A percentile compares a stretch with the other conserved stretches of the same genome.
phyloP scores from a whole-genome alignment of 345 rosid genomes.

The Salix brachista region DNA sequence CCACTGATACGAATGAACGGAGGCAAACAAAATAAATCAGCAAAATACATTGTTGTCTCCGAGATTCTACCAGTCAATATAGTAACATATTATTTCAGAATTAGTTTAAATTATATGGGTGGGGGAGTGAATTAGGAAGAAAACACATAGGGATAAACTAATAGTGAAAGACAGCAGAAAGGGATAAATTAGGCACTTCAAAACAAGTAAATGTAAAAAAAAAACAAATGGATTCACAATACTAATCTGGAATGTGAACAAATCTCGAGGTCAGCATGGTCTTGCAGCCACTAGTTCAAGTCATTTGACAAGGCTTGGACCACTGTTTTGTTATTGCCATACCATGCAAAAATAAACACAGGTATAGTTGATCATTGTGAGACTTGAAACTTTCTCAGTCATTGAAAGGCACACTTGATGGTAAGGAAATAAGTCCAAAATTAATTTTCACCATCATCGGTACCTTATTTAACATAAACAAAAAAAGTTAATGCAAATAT shows the following conservation, averaged over 20 bases:
- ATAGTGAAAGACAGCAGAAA: no score
- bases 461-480: no score
- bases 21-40: neutral
- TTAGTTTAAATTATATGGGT: neutral
- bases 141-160: no score
- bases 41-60: neutral
- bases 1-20: neutral
- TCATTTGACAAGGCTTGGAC: neutral
- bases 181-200: no score
- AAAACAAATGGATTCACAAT: no score
- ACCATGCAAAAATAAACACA: neutral
- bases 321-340: neutral
- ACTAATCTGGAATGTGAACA: no score
- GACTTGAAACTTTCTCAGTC: neutral
- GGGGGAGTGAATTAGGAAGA: no score
- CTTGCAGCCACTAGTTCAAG: neutral
- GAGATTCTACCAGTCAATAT: neutral
- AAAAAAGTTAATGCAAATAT: no score
- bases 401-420: neutral
- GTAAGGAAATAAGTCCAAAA: neutral
- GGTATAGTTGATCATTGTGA: neutral
- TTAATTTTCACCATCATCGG: neutral
- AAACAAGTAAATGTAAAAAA: no score
- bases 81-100: neutral
- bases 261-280: no score